Conservation (phyloP, 1,139 yeast genomes). For the Saccharomyces hybrid region DNA sequence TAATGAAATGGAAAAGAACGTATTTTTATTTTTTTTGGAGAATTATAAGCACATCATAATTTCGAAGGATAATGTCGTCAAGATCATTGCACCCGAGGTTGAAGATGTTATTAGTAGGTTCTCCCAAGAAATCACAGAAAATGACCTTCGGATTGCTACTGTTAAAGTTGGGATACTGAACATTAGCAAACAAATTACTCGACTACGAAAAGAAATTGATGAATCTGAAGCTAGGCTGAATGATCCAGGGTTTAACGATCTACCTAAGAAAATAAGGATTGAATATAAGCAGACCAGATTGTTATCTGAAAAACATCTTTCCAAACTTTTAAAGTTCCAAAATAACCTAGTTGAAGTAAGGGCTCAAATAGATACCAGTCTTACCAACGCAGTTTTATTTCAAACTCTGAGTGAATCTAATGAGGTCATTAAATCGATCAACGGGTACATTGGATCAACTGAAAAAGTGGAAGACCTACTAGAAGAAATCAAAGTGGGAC, state of each 20-base stretch:
- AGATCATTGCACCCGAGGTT: constrained; percentile 14
- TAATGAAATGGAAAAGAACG: constrained; percentile 11
- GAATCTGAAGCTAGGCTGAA: constrained; percentile 9
- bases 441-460: constrained; percentile 32
- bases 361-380: constrained; percentile 42
- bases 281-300: constrained; percentile 28
- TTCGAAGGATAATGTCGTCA: constrained; percentile 14
- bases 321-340: constrained; percentile 31
- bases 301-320: constrained; percentile 31
- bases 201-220: constrained; percentile 12
- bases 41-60: constrained; percentile 14
- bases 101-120: constrained; percentile 5
- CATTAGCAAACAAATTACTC: constrained; percentile 12
- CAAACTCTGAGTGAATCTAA: constrained; percentile 36
- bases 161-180: constrained; percentile 22
- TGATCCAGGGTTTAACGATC: constrained; percentile 4
- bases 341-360: constrained; percentile 37
- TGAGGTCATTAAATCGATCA: constrained; percentile 25
- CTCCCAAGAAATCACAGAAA: constrained; percentile 23
- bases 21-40: constrained; percentile 18
- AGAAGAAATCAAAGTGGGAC: constrained; percentile 38
- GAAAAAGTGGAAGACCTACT: constrained; percentile 36
- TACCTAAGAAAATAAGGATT: constrained; percentile 14
- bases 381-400: constrained; percentile 36
- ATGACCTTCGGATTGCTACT: constrained; percentile 29